Evolutionary conservation across 225 moss, liverwort and hornwort genomes (phyloP).

Genomic region (Lunularia cruciata): DNA sequence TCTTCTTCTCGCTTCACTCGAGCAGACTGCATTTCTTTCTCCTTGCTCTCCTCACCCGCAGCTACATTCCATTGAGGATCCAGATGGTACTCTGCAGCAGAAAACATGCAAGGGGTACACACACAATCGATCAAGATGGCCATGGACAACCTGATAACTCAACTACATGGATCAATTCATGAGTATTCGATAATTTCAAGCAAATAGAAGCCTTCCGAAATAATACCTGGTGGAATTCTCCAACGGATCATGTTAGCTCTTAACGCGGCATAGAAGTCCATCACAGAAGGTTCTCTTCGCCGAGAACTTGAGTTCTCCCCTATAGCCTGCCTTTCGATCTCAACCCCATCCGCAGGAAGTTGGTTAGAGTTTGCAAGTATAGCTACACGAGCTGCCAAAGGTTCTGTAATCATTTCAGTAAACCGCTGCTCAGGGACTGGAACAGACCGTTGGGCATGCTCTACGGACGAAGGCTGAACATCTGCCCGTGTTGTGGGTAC

Average conservation of each 20-base stretch:
- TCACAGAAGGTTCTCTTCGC: constrained; percentile 10
- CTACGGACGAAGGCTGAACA: not conserved
- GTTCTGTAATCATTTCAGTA: not conserved
- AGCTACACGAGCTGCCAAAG: not conserved
- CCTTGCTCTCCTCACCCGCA: constrained; percentile 87
- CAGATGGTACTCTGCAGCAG: constrained; percentile 40
- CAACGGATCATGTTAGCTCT: constrained; percentile 47
- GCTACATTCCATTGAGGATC: constrained; percentile 73
- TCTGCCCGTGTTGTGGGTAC: not conserved
- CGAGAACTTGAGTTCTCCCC: not conserved
- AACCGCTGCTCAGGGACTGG: too few relatives aligned
- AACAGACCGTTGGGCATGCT: not conserved
- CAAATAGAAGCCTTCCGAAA: too few relatives aligned
- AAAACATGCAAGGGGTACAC: not conserved
- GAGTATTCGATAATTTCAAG: too few relatives aligned
- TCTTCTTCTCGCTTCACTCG: constrained; percentile 96
- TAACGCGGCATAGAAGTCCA: constrained; percentile 33
- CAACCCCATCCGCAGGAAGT: not conserved
- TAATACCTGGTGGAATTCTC: constrained; percentile 48
- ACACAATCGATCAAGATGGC: not conserved
- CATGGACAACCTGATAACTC: too few relatives aligned
- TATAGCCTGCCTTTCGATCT: not conserved
- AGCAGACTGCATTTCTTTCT: constrained; percentile 66
- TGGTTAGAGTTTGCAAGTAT: not conserved
- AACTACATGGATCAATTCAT: too few relatives aligned